Evolutionary conservation across 495 filamentous ascomycete species (phyloP), one percentile per base, ranked within the genome.

Genomic region (Lentithecium fluviatile): DNA sequence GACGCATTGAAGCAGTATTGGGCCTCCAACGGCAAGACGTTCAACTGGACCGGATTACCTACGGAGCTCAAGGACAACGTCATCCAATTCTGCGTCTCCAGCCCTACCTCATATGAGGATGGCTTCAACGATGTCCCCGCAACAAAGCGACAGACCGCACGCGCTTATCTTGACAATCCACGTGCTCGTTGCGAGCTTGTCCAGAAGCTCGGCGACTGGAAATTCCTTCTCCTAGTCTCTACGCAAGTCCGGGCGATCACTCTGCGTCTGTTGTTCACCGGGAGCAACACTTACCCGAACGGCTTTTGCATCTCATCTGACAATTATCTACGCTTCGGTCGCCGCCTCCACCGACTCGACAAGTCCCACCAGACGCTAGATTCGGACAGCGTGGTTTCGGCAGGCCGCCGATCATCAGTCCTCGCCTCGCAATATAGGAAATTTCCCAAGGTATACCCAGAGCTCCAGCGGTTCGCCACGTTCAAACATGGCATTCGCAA

Each of bases 41-140:
- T 58, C 55, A 49, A 58, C 43, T 58, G 55, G 55, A 24, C 4
- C 13, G 26, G 43, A 1, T 26, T 58, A 1, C 42, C 55, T 1
- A 58, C 55, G 1, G 55, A 58, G 43, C 42, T 55, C 15, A 55
- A 55, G 52, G 52, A 55, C 11, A 2, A 46, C 21, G 26, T 56
- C 2, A 19, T 56, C 13, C 32, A 59, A 19, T 42, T 59, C 19
- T 51, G 48, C 21, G 17, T 55, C 32, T 11, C 11, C 49, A 52
- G 24, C 49, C 49, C 17, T 13, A 17, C 52, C 19, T 3, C 19
- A 2, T 52, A 19, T 23, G n/a, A 32, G 2, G 25, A 25, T 10
- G 8, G 29, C 32, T 17, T 19, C 24, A 2, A 37, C 49, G 11
- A 17, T 36, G 3, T 32, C 12, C 49, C n/a, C 24, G 3, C 7